phyloP scores from a whole-genome alignment of 1,284 basidiomycete species.

The Rhizoctonia solani region DNA sequence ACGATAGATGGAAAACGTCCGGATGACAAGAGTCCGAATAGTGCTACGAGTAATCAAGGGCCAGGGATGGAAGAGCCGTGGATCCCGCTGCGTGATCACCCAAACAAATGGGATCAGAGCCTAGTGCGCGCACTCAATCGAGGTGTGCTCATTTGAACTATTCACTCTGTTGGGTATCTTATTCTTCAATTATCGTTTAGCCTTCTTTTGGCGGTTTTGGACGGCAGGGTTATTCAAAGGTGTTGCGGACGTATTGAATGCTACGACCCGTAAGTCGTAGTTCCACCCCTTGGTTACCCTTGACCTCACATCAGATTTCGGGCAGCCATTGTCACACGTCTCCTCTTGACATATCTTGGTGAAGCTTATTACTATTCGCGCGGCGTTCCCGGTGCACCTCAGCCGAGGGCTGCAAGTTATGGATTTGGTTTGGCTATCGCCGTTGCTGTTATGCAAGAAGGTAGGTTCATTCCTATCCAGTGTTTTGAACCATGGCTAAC shows the following conservation, averaged over 20 bases:
- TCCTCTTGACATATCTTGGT: slow-evolving; percentile 31
- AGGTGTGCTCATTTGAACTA: not conserved
- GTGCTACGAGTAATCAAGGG: not conserved
- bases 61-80: slow-evolving; percentile 10
- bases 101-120: slow-evolving; percentile 32
- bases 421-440: slow-evolving; percentile 23
- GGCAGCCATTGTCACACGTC: slow-evolving; percentile 26
- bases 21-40: not conserved
- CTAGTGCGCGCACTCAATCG: slow-evolving; percentile 30
- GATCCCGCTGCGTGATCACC: slow-evolving; percentile 25
- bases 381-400: slow-evolving; percentile 13
- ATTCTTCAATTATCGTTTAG: not conserved
- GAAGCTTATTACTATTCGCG: slow-evolving; percentile 31
- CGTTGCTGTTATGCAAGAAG: slow-evolving; percentile 24
- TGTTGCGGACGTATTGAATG: slow-evolving; percentile 17
- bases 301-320: not conserved
- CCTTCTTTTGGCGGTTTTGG: slow-evolving; percentile 31
- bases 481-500: not conserved
- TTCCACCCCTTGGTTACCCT: not conserved
- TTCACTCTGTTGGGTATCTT: not conserved
- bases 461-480: not conserved
- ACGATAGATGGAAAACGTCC: slow-evolving; percentile 1
- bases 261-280: slow-evolving; percentile 20
- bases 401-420: slow-evolving; percentile 22
- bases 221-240: slow-evolving; percentile 24